Base-by-base conservation (phyloP, 805 yeast species). In the Hanseniaspora nectarophila region DNA sequence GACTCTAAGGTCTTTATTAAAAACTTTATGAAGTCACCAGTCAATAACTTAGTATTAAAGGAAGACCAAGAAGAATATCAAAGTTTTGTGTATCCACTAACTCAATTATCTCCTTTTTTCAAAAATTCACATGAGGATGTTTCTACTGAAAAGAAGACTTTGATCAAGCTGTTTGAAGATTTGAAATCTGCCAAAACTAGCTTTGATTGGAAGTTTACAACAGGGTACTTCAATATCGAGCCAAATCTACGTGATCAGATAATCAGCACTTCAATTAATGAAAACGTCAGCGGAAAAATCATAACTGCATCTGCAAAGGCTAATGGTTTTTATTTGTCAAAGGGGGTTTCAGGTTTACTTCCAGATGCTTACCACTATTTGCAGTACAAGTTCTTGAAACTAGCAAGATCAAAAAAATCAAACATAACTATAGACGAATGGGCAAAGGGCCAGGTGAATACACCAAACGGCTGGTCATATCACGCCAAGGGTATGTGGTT, bases 401-500 rank as follows among this genome's bases (percentile, higher is more conserved):
- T 73, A 21, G 77, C 82, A 8, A 63, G 66, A 21, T 54, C 58
- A 10, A 59, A 66, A 29, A 67, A 70, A 16, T 54, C 68, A 2
- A 58, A 69, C 33, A 79, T 90, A 29, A 65, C 68, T 18, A 68
- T 92, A 34, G 73, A 72, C 53, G 97, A 90, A 65, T 92, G 98
- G 98, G 75, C 77, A 60, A 78, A 76, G 45, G 98, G 98, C 1
- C 70, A 79, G 2, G 95, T 87, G 3, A 86, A 87, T 61, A 76
- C 83, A 7, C 75, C 80, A 0, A 75, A 72, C 28, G 98, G 98
- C 1, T 90, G 98, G 97, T 85, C 97, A 0, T 92, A 92, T 65
- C 98, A 92, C 63, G 97, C 98, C 13, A 92, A 92, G 63, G 98
- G 98, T 1, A 69, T 90, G 4, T 92, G 97, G 97, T 67, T 85